Percentiles rank a stretch among this genome's conserved stretches.
Conservation (phyloP, 1,139 yeast species). For the Candida sanyaensis region DNA sequence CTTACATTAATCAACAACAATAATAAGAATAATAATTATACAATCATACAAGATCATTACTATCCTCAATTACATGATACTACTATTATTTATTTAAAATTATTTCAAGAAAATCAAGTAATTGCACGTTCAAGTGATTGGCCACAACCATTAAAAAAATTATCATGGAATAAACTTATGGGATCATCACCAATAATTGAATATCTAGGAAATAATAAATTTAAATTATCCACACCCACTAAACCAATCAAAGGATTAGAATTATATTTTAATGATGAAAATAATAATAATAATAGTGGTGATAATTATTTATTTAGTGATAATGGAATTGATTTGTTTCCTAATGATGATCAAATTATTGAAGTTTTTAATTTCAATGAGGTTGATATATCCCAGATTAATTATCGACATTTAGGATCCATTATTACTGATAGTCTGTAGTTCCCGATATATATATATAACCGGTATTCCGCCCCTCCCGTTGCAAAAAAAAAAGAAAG, state of each 20-base stretch:
- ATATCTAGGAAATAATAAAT: constrained; percentile 18
- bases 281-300: too few relatives aligned
- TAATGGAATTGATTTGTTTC: constrained; percentile 48
- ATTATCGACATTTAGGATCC: constrained; percentile 2
- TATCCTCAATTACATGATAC: constrained; percentile 21
- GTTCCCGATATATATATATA: too few relatives aligned
- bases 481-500: too few relatives aligned
- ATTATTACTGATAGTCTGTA: too few relatives aligned
- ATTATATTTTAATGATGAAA: constrained; percentile 26
- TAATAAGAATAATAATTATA: constrained; percentile 13
- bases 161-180: constrained; percentile 26
- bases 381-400: constrained; percentile 1
- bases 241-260: constrained; percentile 49
- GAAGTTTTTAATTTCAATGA: constrained; percentile 4
- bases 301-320: constrained; percentile 30
- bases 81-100: constrained; percentile 23
- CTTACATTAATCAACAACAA: constrained; percentile 26
- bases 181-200: constrained; percentile 5
- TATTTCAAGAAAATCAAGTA: constrained; percentile 16
- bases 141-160: constrained; percentile 56
- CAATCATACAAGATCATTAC: constrained; percentile 12
- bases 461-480: too few relatives aligned
- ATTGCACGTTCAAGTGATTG: constrained; percentile 45
- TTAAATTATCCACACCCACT: constrained; percentile 23
- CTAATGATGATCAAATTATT: constrained; percentile 25